A percentile compares a stretch with the other conserved stretches of the same genome.
Evolutionary conservation across 768 basidiomycete genomes (phyloP).

Genomic region (Lactarius sanguifluus): DNA sequence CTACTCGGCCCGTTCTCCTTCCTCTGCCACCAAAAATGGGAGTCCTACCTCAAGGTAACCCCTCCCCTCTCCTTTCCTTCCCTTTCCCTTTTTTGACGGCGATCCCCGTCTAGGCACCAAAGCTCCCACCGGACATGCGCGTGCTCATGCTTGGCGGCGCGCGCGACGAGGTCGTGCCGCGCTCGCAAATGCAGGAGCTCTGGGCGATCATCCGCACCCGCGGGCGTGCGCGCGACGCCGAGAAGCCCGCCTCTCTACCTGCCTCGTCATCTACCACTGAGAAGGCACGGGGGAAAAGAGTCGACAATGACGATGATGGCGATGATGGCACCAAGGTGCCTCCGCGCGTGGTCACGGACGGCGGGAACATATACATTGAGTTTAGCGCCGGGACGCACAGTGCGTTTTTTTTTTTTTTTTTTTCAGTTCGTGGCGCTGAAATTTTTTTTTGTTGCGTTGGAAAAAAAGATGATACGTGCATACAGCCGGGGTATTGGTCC

Average conservation of each 20-base stretch:
- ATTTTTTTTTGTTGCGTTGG: not conserved
- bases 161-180: conserved; percentile 71
- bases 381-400: conserved; percentile 35
- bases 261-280: too few relatives aligned
- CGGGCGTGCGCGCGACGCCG: conserved; percentile 1
- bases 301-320: not conserved
- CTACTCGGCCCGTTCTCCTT: conserved; percentile 69
- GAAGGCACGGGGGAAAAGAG: conserved; percentile 10
- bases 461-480: conserved; percentile 36
- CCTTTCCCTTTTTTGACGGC: conserved; percentile 38
- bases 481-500: conserved; percentile 36
- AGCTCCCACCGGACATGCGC: conserved; percentile 63
- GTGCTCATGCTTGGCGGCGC: conserved; percentile 81
- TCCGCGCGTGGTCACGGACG: conserved; percentile 27
- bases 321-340: conserved; percentile 14
- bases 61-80: conserved; percentile 33
- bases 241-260: not conserved
- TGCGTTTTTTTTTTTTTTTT: conserved; percentile 19
- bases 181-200: conserved; percentile 70
- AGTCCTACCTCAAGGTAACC: conserved; percentile 58
- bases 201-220: conserved; percentile 55
- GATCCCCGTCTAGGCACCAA: conserved; percentile 32
- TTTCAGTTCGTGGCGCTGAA: not conserved
- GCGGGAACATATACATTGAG: conserved; percentile 31
- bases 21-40: conserved; percentile 88